Percentiles rank a stretch among this genome's conserved stretches.
These are phyloP conservation scores for Stagonosporopsis vannaccii DNA, from an alignment of 2,329 filamentous ascomycete genomes.

Conservation along the genomic window DNA sequence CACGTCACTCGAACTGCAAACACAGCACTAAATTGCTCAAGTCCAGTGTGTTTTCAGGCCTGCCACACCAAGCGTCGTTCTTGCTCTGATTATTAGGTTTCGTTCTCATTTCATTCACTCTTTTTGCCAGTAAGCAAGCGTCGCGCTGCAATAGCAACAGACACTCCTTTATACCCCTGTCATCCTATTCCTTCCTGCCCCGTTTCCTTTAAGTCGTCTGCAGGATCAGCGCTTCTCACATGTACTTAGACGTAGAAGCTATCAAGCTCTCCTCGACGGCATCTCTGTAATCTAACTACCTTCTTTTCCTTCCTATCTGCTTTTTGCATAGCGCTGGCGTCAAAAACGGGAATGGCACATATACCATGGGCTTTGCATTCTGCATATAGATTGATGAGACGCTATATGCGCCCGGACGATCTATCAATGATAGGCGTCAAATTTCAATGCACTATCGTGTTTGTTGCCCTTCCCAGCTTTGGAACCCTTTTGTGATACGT, in stretches of 20 bases:
- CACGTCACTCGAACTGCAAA: not conserved
- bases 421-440: conserved; percentile 21
- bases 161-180: conserved; percentile 30
- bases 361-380: conserved; percentile 21
- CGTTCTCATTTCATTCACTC: conserved; percentile 17
- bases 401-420: conserved; percentile 6
- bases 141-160: conserved; percentile 21
- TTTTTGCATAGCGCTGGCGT: conserved; percentile 38
- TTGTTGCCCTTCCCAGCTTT: conserved; percentile 29
- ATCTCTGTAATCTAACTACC: conserved; percentile 25
- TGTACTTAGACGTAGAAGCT: conserved; percentile 24
- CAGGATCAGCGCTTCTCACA: conserved; percentile 26
- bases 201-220: conserved; percentile 24
- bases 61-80: not conserved
- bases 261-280: conserved; percentile 4
- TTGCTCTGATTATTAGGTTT: not conserved
- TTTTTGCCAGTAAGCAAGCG: conserved; percentile 20
- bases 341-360: conserved; percentile 27
- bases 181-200: not conserved
- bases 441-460: conserved; percentile 28
- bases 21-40: conserved; percentile 1
- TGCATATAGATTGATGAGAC: conserved; percentile 24
- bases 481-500: not conserved
- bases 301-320: conserved; percentile 18
- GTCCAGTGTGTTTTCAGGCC: not conserved